phyloP scores from a whole-genome alignment of 257 asterid genomes.

The Nicotiana tabacum region DNA sequence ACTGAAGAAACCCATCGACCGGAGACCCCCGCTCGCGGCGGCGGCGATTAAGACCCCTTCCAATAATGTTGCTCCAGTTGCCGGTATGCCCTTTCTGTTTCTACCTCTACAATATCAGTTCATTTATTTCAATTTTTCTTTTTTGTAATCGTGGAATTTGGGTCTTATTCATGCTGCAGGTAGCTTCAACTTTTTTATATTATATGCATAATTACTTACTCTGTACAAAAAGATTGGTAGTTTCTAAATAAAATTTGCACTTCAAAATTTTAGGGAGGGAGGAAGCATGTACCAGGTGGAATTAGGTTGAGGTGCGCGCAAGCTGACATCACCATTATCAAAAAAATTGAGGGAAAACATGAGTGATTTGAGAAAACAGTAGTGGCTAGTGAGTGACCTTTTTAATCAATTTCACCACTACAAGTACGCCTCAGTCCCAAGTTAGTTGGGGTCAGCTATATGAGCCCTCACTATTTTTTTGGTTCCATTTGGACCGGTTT shows the following conservation, averaged over 20 bases:
- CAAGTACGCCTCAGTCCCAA: not conserved
- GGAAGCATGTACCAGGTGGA: too few species aligned
- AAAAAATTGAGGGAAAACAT: too few species aligned
- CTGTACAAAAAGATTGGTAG: not conserved
- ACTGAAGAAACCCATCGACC: constrained; percentile 43
- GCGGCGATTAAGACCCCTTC: constrained; percentile 25
- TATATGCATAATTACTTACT: not conserved
- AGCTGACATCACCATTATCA: too few species aligned
- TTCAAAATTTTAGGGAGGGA: too few species aligned
- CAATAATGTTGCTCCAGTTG: constrained; percentile 26
- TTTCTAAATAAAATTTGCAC: not conserved
- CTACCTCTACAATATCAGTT: not conserved
- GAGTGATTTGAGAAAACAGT: too few species aligned
- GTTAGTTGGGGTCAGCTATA: not conserved
- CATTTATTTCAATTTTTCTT: not conserved
- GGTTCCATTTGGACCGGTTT: not conserved
- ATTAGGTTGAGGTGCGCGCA: too few species aligned
- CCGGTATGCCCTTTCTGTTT: constrained; percentile 31
- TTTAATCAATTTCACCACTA: not conserved
- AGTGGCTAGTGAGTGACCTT: too few species aligned
- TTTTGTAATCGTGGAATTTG: not conserved
- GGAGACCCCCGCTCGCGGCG: constrained; percentile 28
- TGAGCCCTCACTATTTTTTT: not conserved
- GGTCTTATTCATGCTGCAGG: not conserved
- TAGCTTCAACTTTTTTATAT: not conserved